Evolutionary conservation across 2,329 filamentous ascomycete genomes (phyloP).

Genomic region (Thielaviopsis punctulata): DNA sequence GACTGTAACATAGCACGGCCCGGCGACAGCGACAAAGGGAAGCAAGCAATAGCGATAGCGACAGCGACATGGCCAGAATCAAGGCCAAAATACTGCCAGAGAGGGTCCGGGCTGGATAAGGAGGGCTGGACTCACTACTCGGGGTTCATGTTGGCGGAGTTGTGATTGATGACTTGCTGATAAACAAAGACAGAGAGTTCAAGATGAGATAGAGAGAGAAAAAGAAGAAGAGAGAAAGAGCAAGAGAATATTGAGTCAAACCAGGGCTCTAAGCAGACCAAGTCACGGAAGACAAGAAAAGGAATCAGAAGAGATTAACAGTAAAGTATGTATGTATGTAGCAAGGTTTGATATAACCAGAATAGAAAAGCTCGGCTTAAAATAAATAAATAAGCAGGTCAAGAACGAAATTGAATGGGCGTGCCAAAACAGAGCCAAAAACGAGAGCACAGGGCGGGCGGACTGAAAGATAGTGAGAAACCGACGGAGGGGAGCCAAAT

Average conservation of each 20-base stretch:
- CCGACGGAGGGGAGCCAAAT: not conserved
- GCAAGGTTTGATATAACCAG: not conserved
- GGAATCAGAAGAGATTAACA: not conserved
- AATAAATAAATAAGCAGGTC: not conserved
- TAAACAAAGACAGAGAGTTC: not conserved
- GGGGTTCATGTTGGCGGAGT: conserved; percentile 59
- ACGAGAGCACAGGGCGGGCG: no score
- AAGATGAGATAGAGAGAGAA: not conserved
- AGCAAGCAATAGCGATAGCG: not conserved
- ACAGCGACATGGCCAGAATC: not conserved
- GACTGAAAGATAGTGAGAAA: no score
- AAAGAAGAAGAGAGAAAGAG: not conserved
- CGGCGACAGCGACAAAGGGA: not conserved
- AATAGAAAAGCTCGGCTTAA: not conserved
- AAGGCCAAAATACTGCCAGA: not conserved
- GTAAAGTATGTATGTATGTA: not conserved
- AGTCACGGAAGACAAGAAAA: not conserved
- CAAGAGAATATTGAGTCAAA: not conserved
- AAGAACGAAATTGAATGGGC: not conserved
- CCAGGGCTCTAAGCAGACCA: not conserved
- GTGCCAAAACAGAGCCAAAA: not conserved
- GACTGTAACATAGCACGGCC: not conserved
- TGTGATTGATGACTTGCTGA: conserved; percentile 1
- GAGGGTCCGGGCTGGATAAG: not conserved
- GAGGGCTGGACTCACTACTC: conserved; percentile 54